These are phyloP conservation scores for Carex scoparia DNA, from an alignment of 176 grass and related monocot genomes.

Conservation along the genomic window DNA sequence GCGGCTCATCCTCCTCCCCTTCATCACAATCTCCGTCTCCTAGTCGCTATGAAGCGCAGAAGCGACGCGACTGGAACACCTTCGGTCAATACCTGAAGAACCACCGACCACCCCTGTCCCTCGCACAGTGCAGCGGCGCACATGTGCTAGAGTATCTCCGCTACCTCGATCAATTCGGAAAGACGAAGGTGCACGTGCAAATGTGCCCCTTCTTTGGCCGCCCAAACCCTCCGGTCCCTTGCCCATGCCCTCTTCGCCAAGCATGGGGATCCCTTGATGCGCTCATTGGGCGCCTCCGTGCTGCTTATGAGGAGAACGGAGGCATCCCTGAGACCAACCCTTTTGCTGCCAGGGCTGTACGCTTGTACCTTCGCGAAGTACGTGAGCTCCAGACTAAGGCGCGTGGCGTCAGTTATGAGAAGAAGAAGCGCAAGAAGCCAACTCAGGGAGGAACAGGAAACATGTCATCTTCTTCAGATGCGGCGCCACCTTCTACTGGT, in stretches of 20 bases:
- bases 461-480: neutral
- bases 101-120: slow-evolving; percentile 14
- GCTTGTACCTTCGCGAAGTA: slow-evolving; percentile 27
- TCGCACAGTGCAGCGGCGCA: slow-evolving; percentile 22
- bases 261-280: slow-evolving; percentile 29
- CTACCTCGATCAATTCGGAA: slow-evolving; percentile 26
- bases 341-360: slow-evolving; percentile 18
- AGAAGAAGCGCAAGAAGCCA: slow-evolving; percentile 28
- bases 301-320: slow-evolving; percentile 25
- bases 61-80: slow-evolving; percentile 23
- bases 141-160: slow-evolving; percentile 26
- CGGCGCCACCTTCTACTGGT: neutral
- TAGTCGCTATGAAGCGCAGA: slow-evolving; percentile 25
- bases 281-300: slow-evolving; percentile 24
- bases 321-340: slow-evolving; percentile 20
- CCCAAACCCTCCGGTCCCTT: slow-evolving; percentile 23
- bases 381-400: slow-evolving; percentile 26
- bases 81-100: slow-evolving; percentile 23
- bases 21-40: slow-evolving; percentile 14
- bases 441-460: neutral
- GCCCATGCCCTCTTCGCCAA: slow-evolving; percentile 26
- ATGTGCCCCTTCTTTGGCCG: slow-evolving; percentile 29
- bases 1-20: neutral
- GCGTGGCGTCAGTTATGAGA: slow-evolving; percentile 16
- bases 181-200: slow-evolving; percentile 17